Conservation (phyloP, 176 grass and related monocot species). For the Rhynchospora pubera region DNA sequence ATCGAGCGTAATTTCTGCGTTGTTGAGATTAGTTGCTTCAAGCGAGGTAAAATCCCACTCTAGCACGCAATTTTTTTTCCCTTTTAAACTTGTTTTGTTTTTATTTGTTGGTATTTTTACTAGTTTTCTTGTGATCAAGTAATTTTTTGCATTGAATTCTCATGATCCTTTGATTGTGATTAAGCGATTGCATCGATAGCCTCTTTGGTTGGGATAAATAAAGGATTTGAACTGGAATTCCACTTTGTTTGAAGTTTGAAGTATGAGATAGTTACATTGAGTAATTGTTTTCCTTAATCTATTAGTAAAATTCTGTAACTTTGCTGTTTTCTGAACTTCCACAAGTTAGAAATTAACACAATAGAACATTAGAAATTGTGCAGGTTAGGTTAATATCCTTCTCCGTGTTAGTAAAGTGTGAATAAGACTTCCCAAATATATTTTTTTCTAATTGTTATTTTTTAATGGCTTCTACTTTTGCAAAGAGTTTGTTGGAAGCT, state of each 20-base stretch:
- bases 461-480: neutral
- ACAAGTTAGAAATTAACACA: neutral
- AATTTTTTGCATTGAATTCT: slow-evolving; percentile 4
- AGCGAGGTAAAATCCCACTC: neutral
- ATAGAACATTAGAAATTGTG: neutral
- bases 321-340: neutral
- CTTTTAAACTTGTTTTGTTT: slow-evolving; percentile 4
- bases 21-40: neutral
- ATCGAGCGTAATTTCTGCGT: neutral
- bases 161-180: slow-evolving; percentile 6
- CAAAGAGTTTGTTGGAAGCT: neutral
- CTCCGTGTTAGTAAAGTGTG: neutral
- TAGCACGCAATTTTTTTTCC: neutral
- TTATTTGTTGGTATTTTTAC: neutral
- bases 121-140: slow-evolving; percentile 1
- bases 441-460: neutral
- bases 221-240: neutral
- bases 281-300: neutral
- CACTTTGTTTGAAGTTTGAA: neutral
- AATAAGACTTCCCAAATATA: neutral
- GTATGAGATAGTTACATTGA: too few species aligned
- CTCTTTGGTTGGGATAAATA: neutral
- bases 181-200: neutral
- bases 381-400: slow-evolving; percentile 1
- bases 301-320: neutral